Conservation (phyloP, 352 stramenopile species). For the Phytopythium sindhum region DNA sequence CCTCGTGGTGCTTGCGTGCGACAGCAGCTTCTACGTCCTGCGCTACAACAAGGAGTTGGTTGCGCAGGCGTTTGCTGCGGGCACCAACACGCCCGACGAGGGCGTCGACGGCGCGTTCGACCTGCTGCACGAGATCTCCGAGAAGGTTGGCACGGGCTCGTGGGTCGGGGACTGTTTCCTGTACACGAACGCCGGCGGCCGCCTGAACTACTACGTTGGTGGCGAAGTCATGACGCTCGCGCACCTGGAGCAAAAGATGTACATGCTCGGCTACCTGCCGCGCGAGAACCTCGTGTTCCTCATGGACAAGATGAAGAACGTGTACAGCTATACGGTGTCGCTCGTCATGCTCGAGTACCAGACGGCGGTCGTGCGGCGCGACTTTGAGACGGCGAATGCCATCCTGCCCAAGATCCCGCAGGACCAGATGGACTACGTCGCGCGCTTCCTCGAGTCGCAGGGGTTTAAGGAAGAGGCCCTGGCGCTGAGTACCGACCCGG, state of each 20-base stretch:
- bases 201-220: constrained; percentile 99
- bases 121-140: constrained; percentile 96
- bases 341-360: constrained; percentile 98
- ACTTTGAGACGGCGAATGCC: constrained; percentile 98
- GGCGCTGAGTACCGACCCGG: constrained; percentile 90
- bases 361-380: constrained; percentile 96
- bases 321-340: constrained; percentile 91
- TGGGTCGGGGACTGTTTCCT: constrained; percentile 99
- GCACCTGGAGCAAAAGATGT: constrained; percentile 95
- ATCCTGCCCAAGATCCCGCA: constrained; percentile 94
- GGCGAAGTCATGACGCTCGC: constrained; percentile 98
- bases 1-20: constrained; percentile 94
- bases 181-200: constrained; percentile 93
- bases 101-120: constrained; percentile 98
- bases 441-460: constrained; percentile 97
- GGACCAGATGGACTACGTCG: constrained; percentile 81
- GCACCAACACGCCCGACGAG: constrained; percentile 89
- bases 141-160: constrained; percentile 94
- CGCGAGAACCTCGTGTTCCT: constrained; percentile 98
- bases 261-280: constrained; percentile 97
- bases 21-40: constrained; percentile 96
- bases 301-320: constrained; percentile 97
- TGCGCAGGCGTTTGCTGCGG: constrained; percentile 85
- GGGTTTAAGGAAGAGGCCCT: constrained; percentile 98
- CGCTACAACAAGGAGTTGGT: constrained; percentile 92